phyloP scores from a whole-genome alignment of 305 asterid genomes.

The Ilex paraguariensis region DNA sequence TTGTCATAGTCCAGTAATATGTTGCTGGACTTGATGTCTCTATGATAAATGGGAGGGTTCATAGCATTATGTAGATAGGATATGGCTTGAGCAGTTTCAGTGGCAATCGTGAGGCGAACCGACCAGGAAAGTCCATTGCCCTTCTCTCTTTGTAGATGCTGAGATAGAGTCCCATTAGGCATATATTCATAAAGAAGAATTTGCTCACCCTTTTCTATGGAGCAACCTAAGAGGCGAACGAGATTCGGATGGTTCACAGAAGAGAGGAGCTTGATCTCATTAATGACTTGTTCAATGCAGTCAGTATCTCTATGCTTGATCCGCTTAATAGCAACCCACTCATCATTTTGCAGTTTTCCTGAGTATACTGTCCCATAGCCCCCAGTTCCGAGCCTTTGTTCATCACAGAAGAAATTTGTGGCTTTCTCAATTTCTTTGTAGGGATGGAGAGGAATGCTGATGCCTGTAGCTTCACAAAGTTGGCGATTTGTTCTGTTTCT shows the following conservation, averaged over 20 bases:
- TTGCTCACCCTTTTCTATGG: slow-evolving; percentile 55
- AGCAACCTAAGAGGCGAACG: slow-evolving; percentile 57
- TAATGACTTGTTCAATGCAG: slow-evolving; percentile 51
- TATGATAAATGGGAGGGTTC: slow-evolving; percentile 61
- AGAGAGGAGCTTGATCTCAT: slow-evolving; percentile 62
- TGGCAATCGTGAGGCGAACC: slow-evolving; percentile 46
- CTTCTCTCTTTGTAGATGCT: slow-evolving; percentile 47
- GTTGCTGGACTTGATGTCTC: slow-evolving; percentile 67
- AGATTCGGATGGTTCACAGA: slow-evolving; percentile 66
- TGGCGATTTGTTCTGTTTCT: slow-evolving; percentile 27
- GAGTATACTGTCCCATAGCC: slow-evolving; percentile 71
- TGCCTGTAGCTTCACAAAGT: slow-evolving; percentile 45
- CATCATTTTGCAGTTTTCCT: slow-evolving; percentile 43
- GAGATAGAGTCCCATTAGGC: slow-evolving; percentile 65
- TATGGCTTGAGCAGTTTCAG: slow-evolving; percentile 67
- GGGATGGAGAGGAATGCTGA: slow-evolving; percentile 45
- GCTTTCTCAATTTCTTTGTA: slow-evolving; percentile 65
- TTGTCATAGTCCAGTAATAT: slow-evolving; percentile 44
- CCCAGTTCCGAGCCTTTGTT: slow-evolving; percentile 57
- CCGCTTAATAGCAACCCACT: slow-evolving; percentile 68
- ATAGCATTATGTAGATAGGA: slow-evolving; percentile 53
- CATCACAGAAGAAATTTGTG: slow-evolving; percentile 52
- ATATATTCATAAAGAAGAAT: slow-evolving; percentile 64
- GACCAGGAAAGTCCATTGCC: slow-evolving; percentile 49
- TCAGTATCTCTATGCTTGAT: slow-evolving; percentile 38